Percentiles rank a stretch among this genome's conserved stretches.
Conservation (phyloP, 768 basidiomycete genomes). For the Serpula lacrymans region DNA sequence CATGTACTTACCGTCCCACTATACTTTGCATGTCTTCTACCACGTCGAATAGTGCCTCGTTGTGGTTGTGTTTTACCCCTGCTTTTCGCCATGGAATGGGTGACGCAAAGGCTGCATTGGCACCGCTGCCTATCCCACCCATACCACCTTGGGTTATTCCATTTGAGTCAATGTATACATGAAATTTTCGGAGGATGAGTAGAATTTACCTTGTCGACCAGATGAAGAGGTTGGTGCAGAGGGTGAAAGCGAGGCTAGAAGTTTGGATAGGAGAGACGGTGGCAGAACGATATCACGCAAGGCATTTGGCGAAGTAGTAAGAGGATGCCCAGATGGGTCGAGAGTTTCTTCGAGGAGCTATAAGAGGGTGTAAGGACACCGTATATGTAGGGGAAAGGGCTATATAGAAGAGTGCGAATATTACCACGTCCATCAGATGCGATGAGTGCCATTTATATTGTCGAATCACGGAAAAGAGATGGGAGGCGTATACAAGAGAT, state of each 20-base stretch:
- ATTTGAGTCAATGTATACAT: not conserved
- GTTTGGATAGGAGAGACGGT: conserved; percentile 79
- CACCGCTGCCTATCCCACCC: conserved; percentile 34
- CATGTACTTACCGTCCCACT: conserved; percentile 23
- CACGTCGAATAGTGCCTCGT: conserved; percentile 93
- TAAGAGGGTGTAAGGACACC: conserved; percentile 6
- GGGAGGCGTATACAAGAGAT: too few relatives aligned
- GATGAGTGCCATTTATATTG: too few relatives aligned
- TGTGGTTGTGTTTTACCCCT: conserved; percentile 77
- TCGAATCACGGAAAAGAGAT: too few relatives aligned
- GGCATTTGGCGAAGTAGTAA: conserved; percentile 87
- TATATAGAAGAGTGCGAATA: too few relatives aligned
- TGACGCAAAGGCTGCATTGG: conserved; percentile 66
- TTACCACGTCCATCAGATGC: too few relatives aligned
- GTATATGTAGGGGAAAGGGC: not conserved
- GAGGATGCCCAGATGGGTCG: conserved; percentile 86
- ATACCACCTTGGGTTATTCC: conserved; percentile 15
- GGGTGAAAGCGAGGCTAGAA: conserved; percentile 39
- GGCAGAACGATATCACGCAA: conserved; percentile 92
- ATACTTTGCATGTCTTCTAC: conserved; percentile 70
- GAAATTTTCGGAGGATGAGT: not conserved
- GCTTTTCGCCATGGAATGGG: conserved; percentile 93
- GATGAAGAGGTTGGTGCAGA: conserved; percentile 18
- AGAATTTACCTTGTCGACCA: conserved; percentile 19
- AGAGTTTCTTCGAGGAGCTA: conserved; percentile 95